Evolutionary conservation across 192 early-diverging fungal species (phyloP).

Genomic region (Mortierella hygrophila): DNA sequence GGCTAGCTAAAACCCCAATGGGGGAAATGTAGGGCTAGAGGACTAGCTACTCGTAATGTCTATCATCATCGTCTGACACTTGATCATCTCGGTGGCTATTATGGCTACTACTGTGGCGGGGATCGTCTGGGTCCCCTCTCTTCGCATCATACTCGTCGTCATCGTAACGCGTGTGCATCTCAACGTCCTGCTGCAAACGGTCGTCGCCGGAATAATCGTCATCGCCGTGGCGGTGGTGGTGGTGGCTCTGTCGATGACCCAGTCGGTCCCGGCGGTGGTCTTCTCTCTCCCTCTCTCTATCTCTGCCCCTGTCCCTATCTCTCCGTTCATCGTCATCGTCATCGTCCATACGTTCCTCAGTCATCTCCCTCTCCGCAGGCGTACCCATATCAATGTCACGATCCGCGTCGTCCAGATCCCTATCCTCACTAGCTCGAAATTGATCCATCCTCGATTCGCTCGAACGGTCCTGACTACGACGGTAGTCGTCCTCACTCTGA

Average conservation of each 20-base stretch:
- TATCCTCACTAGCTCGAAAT: neutral
- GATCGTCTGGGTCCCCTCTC: neutral
- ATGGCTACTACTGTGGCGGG: neutral
- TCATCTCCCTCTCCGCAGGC: conserved; percentile 13
- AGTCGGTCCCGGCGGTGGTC: neutral
- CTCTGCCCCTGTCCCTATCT: conserved; percentile 7
- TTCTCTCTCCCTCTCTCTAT: neutral
- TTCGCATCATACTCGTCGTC: neutral
- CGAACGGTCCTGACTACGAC: conserved; percentile 9
- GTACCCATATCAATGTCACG: conserved; percentile 47
- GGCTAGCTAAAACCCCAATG: neutral
- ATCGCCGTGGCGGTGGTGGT: conserved; percentile 7
- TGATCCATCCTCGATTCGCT: neutral
- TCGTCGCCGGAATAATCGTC: conserved; percentile 11
- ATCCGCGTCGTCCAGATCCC: conserved; percentile 12
- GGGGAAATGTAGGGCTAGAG: neutral
- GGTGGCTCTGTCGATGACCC: neutral
- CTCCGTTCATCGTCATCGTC: neutral
- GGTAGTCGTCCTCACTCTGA: conserved; percentile 12
- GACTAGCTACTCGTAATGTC: conserved; percentile 14
- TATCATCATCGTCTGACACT: conserved; percentile 11
- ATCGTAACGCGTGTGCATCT: conserved; percentile 16
- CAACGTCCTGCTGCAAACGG: conserved; percentile 11
- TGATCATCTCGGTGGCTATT: neutral
- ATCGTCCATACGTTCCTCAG: conserved; percentile 5